phyloP scores from a whole-genome alignment of 169 alveolate genomes.

The Eimeria falciformis region DNA sequence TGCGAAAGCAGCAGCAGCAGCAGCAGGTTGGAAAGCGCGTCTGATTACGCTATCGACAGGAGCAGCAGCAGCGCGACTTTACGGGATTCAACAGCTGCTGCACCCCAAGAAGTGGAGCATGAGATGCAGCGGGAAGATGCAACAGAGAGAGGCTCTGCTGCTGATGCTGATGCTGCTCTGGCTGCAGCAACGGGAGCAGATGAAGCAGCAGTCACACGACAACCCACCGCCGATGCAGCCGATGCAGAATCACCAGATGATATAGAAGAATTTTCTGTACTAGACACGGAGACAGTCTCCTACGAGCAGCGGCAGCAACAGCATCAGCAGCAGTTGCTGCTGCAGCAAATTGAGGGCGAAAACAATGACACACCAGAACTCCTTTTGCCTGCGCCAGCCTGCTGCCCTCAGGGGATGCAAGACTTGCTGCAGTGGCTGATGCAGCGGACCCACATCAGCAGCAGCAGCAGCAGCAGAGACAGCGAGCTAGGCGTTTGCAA shows the following conservation, averaged over 20 bases:
- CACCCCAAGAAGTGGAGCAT: background rate
- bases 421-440: conserved; percentile 49
- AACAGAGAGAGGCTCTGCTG: background rate
- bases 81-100: conserved; percentile 2
- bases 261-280: background rate
- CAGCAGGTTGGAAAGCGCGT: background rate
- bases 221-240: background rate
- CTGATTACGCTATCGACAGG: background rate
- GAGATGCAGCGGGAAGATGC: too few relatives aligned
- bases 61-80: conserved; percentile 6
- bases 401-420: conserved; percentile 18
- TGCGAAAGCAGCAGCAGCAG: conserved; percentile 30
- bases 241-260: background rate
- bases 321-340: conserved; percentile 41
- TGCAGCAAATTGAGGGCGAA: background rate
- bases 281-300: background rate
- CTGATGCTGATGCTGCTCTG: background rate
- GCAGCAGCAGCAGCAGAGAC: conserved; percentile 30
- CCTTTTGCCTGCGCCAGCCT: conserved; percentile 9
- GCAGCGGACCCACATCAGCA: conserved; percentile 37
- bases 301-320: conserved; percentile 4
- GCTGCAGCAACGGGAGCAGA: conserved; percentile 17
- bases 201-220: conserved; percentile 21
- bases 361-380: background rate
- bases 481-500: conserved; percentile 14